Base-by-base conservation (phyloP, 176 grass and related monocot genomes). In the Hyparrhenia diplandra region DNA sequence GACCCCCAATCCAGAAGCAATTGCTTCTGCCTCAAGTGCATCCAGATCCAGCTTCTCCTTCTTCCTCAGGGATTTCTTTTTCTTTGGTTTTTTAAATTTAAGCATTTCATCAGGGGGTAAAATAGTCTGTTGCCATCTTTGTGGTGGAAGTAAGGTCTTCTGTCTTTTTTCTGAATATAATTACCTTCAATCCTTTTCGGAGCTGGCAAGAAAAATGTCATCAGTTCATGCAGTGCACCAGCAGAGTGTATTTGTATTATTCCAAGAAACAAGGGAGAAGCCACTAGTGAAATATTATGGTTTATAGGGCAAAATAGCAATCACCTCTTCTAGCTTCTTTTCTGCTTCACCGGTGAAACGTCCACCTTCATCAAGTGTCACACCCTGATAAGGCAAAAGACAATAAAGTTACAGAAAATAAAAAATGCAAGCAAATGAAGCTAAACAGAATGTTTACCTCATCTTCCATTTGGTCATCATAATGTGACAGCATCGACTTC, bases 51-150 rank as follows among this genome's bases (percentile, higher is more conserved):
- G 77, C 69, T 95, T 99, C 67, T 90, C 92, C 82, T 95, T 99
- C 83, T 95, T 99, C 41, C 96, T 90, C 78, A 95, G 69, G 17
- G 88, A 99, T 87, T 98, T 99, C 87, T 99, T 99, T 84, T 99
- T 98, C 91, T 95, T 99, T 71, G 96, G 96, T 84, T 95, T 98
- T 77, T 93, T 93, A 76, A 97, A 99, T 77, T 87, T 82, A 80
- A 98, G 82, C 96, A 98, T 95, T 88, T 95, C 92, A 21, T 95
- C 88, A 45, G 84, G 76, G 76, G 21, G 90, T 90, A 69, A 90
- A 98, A 83, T 99, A 99, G 67, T 93, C 92, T 85, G 96, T 93
- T 67, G 73, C 34, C 35, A 68, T 77, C 86, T 91, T 98, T 20
- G 69, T 78, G 81, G 69, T 45, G 18, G 88, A 80, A 58, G 78